These are phyloP conservation scores for Udeniomyces megalosporus DNA, from an alignment of 768 basidiomycete genomes.

Conservation along the genomic window DNA sequence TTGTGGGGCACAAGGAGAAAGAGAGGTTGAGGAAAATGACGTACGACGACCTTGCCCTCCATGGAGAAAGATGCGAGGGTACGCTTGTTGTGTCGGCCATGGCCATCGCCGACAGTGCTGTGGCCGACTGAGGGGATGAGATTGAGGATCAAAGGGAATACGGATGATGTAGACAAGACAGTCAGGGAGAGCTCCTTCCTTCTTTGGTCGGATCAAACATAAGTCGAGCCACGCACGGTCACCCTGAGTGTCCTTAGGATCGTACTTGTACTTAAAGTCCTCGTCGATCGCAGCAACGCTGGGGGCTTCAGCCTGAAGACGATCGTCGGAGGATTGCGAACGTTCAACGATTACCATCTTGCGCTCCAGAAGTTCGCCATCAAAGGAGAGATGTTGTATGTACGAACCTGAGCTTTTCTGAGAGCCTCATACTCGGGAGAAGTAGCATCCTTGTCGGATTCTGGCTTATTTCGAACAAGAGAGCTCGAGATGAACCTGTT, in stretches of 20 bases:
- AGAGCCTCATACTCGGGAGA: background rate
- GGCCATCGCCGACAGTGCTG: background rate
- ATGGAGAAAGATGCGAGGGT: slow-evolving; percentile 64
- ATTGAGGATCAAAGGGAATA: too few relatives aligned
- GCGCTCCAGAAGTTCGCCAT: background rate
- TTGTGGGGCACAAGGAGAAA: too few relatives aligned
- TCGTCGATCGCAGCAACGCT: background rate
- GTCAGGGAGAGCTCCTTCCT: too few relatives aligned
- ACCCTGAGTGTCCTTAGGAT: background rate
- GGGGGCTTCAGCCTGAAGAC: background rate
- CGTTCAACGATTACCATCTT: too few relatives aligned
- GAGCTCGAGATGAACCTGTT: background rate
- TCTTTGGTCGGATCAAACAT: too few relatives aligned
- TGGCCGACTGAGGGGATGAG: background rate
- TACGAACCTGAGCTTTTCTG: background rate
- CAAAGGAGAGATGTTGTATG: background rate
- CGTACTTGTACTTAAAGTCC: slow-evolving; percentile 1
- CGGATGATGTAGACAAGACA: too few relatives aligned
- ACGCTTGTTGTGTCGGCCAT: slow-evolving; percentile 28
- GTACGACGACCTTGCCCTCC: slow-evolving; percentile 35
- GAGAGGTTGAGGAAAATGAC: background rate
- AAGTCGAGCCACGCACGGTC: slow-evolving; percentile 3
- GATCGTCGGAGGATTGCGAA: background rate
- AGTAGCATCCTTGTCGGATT: background rate
- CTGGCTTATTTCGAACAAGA: background rate